These are phyloP conservation scores for Skeletonema costatum DNA, from an alignment of 108 stramenopile genomes.

Conservation along the genomic window DNA sequence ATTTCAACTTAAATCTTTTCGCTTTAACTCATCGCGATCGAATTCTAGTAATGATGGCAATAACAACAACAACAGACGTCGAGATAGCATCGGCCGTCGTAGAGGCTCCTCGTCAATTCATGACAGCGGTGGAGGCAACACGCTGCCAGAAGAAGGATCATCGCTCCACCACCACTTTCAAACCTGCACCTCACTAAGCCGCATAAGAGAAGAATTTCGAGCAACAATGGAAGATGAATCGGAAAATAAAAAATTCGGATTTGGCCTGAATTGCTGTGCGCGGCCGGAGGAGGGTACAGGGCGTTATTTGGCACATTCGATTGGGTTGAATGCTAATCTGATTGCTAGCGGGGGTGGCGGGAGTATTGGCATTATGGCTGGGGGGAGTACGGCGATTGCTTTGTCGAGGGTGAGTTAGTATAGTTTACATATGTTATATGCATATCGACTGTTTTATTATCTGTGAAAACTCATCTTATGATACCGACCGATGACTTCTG, in stretches of 20 bases:
- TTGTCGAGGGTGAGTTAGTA: not conserved
- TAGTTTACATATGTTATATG: too few species aligned
- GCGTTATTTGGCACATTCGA: slow-evolving; percentile 5
- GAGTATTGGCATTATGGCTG: not conserved
- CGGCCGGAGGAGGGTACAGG: slow-evolving; percentile 1
- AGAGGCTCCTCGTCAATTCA: not conserved
- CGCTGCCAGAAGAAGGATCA: not conserved
- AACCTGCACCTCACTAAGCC: not conserved
- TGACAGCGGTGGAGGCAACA: not conserved
- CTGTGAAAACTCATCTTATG: too few species aligned
- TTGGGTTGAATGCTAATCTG: slow-evolving; percentile 9
- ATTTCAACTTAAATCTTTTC: slow-evolving; percentile 1
- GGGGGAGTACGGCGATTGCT: not conserved
- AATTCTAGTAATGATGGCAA: not conserved
- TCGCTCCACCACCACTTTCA: not conserved
- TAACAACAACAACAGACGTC: not conserved
- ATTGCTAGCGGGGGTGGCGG: not conserved
- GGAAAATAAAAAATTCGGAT: not conserved
- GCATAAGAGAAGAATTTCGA: not conserved
- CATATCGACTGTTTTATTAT: too few species aligned
- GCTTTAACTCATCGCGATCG: not conserved
- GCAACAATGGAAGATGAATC: not conserved
- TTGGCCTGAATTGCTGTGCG: slow-evolving; percentile 1
- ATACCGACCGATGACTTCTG: too few species aligned
- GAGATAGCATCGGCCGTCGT: too few species aligned